These are phyloP conservation scores for Pharus latifolius DNA, from an alignment of 176 grass and related monocot genomes.

Conservation along the genomic window DNA sequence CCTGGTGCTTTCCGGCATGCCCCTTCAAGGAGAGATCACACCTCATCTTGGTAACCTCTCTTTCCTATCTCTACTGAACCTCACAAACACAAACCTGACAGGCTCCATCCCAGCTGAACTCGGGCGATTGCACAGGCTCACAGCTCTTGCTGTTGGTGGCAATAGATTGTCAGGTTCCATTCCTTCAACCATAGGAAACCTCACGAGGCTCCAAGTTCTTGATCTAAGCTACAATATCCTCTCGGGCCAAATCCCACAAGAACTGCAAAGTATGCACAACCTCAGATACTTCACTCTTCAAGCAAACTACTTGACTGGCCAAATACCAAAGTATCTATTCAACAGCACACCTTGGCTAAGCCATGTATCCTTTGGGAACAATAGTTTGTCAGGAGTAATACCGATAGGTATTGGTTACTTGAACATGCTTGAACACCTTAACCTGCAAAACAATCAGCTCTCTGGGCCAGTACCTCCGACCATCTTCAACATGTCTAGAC, in stretches of 20 bases:
- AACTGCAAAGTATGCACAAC: background rate
- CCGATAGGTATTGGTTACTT: background rate
- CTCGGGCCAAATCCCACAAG: background rate
- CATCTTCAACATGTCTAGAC: slow-evolving; percentile 4
- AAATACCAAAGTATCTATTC: background rate
- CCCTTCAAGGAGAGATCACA: background rate
- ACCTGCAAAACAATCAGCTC: background rate
- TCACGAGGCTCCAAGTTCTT: background rate
- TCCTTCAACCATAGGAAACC: slow-evolving; percentile 1
- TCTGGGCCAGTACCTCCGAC: background rate
- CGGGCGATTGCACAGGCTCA: background rate
- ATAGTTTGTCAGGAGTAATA: background rate
- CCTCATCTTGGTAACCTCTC: slow-evolving; percentile 11
- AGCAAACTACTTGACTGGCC: background rate
- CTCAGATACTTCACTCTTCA: background rate
- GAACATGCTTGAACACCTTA: background rate
- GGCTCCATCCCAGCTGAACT: background rate
- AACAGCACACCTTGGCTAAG: background rate
- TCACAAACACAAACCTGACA: background rate
- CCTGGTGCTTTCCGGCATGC: background rate
- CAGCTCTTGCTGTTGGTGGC: background rate
- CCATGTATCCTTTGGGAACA: background rate
- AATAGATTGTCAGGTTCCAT: background rate
- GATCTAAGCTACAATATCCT: background rate
- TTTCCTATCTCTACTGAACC: background rate